These are phyloP conservation scores for Collybia sp. DNA, from an alignment of 768 basidiomycete genomes.

Conservation along the genomic window DNA sequence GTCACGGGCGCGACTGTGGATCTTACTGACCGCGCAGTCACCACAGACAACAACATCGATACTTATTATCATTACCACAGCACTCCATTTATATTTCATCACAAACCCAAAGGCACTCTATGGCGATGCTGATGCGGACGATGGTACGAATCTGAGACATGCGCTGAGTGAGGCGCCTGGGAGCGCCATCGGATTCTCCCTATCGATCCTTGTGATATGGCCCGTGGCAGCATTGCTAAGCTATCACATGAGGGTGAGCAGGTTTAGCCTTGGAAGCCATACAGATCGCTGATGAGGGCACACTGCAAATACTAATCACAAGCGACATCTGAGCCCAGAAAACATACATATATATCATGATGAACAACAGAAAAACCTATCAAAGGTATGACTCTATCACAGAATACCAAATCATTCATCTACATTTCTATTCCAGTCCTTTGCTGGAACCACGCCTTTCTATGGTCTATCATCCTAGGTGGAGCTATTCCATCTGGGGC, in stretches of 20 bases:
- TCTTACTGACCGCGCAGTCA: background rate
- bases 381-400: no score
- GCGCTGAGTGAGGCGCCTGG: conserved; percentile 56
- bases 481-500: no score
- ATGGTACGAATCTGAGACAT: conserved; percentile 36
- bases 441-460: no score
- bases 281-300: background rate
- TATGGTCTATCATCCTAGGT: no score
- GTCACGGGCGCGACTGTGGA: background rate
- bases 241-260: conserved; percentile 83
- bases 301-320: no score
- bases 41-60: conserved; percentile 65
- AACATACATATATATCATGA: no score
- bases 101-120: conserved; percentile 35
- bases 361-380: no score
- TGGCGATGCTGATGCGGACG: no score
- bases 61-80: conserved; percentile 79
- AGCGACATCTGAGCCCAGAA: no score
- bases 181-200: conserved; percentile 74
- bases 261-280: background rate
- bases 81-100: conserved; percentile 72
- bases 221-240: conserved; percentile 73
- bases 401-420: no score
- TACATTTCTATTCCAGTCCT: no score
- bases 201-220: conserved; percentile 74